Percentiles rank a stretch among this genome's conserved stretches.
phyloP scores from a whole-genome alignment of 2,329 filamentous ascomycete genomes.

The Balansia obtecta region DNA sequence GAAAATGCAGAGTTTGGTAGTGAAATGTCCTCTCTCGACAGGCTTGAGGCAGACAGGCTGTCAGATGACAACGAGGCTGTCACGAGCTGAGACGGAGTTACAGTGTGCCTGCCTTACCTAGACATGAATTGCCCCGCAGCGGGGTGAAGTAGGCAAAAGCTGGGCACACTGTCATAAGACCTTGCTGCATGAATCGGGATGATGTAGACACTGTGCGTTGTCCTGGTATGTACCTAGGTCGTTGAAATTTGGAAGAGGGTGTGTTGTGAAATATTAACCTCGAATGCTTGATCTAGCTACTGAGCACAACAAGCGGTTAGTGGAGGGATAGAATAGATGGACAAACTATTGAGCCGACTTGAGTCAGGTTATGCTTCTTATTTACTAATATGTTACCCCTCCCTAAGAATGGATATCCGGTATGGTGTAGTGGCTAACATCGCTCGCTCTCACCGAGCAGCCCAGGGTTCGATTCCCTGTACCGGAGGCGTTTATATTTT shows the following conservation, averaged over 20 bases:
- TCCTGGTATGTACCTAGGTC: no score
- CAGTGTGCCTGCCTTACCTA: slow-evolving; percentile 1
- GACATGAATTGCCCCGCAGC: slow-evolving; percentile 12
- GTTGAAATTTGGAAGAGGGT: no score
- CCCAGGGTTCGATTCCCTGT: slow-evolving; percentile 18
- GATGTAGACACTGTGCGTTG: no score
- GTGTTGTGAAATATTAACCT: background rate
- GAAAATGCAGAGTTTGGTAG: background rate
- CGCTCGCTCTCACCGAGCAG: slow-evolving; percentile 20
- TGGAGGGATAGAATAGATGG: background rate
- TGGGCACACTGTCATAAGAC: no score
- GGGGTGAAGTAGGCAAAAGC: no score
- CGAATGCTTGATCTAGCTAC: background rate
- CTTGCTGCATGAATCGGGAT: no score
- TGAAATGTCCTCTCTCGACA: background rate
- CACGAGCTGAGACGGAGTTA: slow-evolving; percentile 9
- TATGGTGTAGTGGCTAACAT: slow-evolving; percentile 26
- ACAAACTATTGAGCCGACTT: background rate
- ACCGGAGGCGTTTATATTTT: slow-evolving; percentile 13
- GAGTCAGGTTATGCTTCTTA: background rate
- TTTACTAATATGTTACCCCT: background rate
- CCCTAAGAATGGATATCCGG: slow-evolving; percentile 10
- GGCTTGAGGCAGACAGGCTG: slow-evolving; percentile 2
- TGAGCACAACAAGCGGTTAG: background rate
- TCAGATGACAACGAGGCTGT: slow-evolving; percentile 14